Evolutionary conservation across 768 basidiomycete genomes (phyloP).

Genomic region (Suillus discolor): DNA sequence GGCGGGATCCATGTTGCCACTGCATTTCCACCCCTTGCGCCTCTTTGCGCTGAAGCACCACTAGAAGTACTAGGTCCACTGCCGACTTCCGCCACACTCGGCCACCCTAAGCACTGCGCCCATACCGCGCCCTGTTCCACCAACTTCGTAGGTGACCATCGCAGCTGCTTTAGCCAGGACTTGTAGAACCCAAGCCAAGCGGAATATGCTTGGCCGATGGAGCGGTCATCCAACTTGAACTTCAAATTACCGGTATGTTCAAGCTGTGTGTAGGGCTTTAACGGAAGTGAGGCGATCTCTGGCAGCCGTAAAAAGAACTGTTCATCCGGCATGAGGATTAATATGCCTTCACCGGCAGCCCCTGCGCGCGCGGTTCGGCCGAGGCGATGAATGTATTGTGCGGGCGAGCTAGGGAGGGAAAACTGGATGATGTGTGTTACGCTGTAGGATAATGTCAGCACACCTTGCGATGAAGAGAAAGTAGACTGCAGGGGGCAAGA

Average conservation of each 20-base stretch:
- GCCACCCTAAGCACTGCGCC: conserved; percentile 5
- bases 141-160: conserved; percentile 41
- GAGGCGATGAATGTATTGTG: conserved; percentile 81
- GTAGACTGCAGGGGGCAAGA: not conserved
- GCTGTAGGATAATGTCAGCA: conserved; percentile 26
- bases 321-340: conserved; percentile 58
- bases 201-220: conserved; percentile 54
- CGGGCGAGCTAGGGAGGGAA: conserved; percentile 67
- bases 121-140: conserved; percentile 36
- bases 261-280: conserved; percentile 35
- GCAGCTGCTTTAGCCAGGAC: conserved; percentile 35
- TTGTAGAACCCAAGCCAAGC: conserved; percentile 64
- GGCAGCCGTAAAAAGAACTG: conserved; percentile 45
- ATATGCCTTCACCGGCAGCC: conserved; percentile 56
- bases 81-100: not conserved
- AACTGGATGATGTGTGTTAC: conserved; percentile 64
- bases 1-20: conserved; percentile 23
- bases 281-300: conserved; percentile 42
- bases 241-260: conserved; percentile 27
- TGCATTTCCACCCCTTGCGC: not conserved
- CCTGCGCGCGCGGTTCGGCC: conserved; percentile 81
- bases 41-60: not conserved
- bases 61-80: not conserved
- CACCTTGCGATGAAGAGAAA: not conserved
- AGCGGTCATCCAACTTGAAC: conserved; percentile 34